Conservation (phyloP, 2,329 filamentous ascomycete species). For the Acrodontium crateriforme region DNA sequence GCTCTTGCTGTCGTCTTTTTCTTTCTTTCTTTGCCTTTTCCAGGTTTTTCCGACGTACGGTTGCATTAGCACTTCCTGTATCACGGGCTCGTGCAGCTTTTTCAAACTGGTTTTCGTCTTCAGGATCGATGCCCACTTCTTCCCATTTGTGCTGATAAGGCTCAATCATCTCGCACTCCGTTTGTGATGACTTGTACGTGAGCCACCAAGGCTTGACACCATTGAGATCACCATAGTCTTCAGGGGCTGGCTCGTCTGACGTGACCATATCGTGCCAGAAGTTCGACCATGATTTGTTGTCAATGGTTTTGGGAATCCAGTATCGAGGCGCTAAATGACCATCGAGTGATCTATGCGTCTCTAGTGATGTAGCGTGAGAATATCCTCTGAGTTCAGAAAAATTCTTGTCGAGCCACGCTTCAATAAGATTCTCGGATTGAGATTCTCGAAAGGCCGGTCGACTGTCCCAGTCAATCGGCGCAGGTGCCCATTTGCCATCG, state of each 20-base stretch:
- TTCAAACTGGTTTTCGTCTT: slow-evolving; percentile 13
- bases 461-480: slow-evolving; percentile 34
- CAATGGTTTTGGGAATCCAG: slow-evolving; percentile 18
- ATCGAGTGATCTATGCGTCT: slow-evolving; percentile 1
- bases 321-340: slow-evolving; percentile 12
- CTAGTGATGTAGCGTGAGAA: slow-evolving; percentile 5
- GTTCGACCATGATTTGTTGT: slow-evolving; percentile 8
- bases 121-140: slow-evolving; percentile 15
- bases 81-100: slow-evolving; percentile 13
- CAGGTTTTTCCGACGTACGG: slow-evolving; percentile 12
- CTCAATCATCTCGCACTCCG: slow-evolving; percentile 6
- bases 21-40: slow-evolving; percentile 14
- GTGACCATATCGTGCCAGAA: slow-evolving; percentile 19
- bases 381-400: no score
- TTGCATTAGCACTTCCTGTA: slow-evolving; percentile 11
- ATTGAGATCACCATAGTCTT: slow-evolving; percentile 14
- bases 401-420: slow-evolving; percentile 15
- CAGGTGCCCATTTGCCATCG: slow-evolving; percentile 32
- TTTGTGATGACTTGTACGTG: slow-evolving; percentile 3
- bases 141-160: slow-evolving; percentile 6
- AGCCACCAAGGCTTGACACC: slow-evolving; percentile 22
- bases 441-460: slow-evolving; percentile 16
- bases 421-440: slow-evolving; percentile 14
- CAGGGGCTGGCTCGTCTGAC: slow-evolving; percentile 9
- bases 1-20: not conserved